Conservation (phyloP, 768 basidiomycete species). For the Rhodosporidiobolus odoratus region DNA sequence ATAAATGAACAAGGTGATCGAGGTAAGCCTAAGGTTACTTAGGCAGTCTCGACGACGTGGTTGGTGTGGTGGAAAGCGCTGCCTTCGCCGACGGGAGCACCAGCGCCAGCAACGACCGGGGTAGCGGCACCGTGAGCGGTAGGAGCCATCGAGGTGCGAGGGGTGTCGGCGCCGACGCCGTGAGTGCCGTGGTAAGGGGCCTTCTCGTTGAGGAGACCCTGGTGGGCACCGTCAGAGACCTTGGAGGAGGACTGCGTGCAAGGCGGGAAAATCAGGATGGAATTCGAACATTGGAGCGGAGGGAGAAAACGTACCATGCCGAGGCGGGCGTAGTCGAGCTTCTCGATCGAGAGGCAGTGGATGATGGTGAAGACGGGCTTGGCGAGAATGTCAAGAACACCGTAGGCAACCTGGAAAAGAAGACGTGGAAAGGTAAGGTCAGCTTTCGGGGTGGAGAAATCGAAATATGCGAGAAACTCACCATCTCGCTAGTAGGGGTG, state of each 20-base stretch:
- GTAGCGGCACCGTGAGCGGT: background rate
- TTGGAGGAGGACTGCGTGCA: constrained; percentile 6
- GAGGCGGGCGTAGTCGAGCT: constrained; percentile 44
- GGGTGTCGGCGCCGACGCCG: background rate
- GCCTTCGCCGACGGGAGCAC: background rate
- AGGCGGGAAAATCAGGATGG: background rate
- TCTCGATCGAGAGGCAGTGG: constrained; percentile 45
- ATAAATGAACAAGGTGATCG: too few relatives aligned
- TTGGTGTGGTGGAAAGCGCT: background rate
- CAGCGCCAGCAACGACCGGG: background rate
- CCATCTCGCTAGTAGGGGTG: constrained; percentile 54
- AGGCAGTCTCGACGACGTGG: constrained; percentile 14
- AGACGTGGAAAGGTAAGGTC: background rate
- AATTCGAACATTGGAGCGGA: background rate
- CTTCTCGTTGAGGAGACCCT: constrained; percentile 5
- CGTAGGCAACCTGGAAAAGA: constrained; percentile 49
- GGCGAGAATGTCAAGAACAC: constrained; percentile 50
- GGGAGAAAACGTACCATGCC: background rate
- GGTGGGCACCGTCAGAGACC: constrained; percentile 24
- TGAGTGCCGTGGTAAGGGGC: background rate
- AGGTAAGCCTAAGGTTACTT: too few relatives aligned
- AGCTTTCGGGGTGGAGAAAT: background rate
- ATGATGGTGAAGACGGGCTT: constrained; percentile 47
- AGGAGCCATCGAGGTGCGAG: background rate
- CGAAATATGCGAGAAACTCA: background rate